Percentiles rank a stretch among this genome's conserved stretches.
Evolutionary conservation across 192 early-diverging fungal genomes (phyloP).

Genomic region (Thoreauomyces humboldtii): DNA sequence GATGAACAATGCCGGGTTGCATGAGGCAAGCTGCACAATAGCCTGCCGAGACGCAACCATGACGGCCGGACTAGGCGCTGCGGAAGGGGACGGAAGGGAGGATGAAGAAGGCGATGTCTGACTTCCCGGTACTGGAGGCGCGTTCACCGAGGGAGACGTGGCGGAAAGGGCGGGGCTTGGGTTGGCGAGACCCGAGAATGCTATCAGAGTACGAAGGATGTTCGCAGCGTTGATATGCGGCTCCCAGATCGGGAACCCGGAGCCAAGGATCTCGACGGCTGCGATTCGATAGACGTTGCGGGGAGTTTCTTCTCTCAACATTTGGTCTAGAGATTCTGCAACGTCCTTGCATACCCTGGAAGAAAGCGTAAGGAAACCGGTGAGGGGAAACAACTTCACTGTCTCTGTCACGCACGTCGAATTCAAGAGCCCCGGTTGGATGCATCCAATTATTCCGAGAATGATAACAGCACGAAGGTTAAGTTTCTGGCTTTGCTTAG

Average conservation of each 20-base stretch:
- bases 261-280: constrained; percentile 70
- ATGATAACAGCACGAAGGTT: constrained; percentile 65
- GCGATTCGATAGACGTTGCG: constrained; percentile 49
- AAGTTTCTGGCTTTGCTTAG: constrained; percentile 35
- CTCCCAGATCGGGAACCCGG: constrained; percentile 75
- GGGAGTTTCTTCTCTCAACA: constrained; percentile 58
- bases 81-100: neutral
- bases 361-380: neutral
- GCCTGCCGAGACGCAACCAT: constrained; percentile 65
- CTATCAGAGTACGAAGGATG: constrained; percentile 61
- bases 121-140: neutral
- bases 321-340: constrained; percentile 63
- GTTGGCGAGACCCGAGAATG: constrained; percentile 43
- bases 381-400: neutral
- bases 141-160: neutral
- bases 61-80: constrained; percentile 31
- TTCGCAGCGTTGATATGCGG: constrained; percentile 66
- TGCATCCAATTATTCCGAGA: constrained; percentile 71
- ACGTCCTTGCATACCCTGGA: constrained; percentile 50
- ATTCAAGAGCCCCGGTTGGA: constrained; percentile 38
- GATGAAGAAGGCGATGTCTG: neutral
- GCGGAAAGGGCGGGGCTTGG: neutral
- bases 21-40: constrained; percentile 66
- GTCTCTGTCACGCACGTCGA: neutral
- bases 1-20: constrained; percentile 67